Evolutionary conservation across 164 flowering plant species (phyloP).

Genomic region (Akebia trifoliata): DNA sequence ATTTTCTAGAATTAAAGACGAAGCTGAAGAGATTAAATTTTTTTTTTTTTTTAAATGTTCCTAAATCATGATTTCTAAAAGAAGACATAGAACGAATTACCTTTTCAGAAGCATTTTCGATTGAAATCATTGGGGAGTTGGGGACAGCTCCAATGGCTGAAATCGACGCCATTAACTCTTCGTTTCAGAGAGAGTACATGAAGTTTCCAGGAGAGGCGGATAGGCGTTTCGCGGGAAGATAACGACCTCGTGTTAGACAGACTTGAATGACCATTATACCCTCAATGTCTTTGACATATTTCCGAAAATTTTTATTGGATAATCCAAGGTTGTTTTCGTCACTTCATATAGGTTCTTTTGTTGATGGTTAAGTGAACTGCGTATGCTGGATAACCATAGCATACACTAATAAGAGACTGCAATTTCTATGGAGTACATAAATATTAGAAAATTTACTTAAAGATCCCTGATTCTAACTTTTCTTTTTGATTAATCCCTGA

Average conservation of each 20-base stretch:
- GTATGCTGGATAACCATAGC: too few species aligned
- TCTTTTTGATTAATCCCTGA: too few species aligned
- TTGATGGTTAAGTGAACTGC: too few species aligned
- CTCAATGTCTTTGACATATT: neutral
- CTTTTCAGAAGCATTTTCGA: constrained; percentile 6
- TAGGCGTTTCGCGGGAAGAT: constrained; percentile 42
- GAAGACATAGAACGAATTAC: too few species aligned
- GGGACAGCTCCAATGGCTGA: constrained; percentile 28
- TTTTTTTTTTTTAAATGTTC: too few species aligned
- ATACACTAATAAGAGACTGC: too few species aligned
- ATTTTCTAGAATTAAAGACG: neutral
- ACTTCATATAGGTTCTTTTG: neutral
- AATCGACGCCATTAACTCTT: constrained; percentile 31
- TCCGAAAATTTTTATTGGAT: neutral
- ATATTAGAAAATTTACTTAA: too few species aligned
- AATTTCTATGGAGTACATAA: too few species aligned
- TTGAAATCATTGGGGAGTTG: neutral
- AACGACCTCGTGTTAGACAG: constrained; percentile 21
- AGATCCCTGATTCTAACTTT: too few species aligned
- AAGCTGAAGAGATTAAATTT: neutral
- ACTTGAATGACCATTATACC: constrained; percentile 2
- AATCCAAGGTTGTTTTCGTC: neutral
- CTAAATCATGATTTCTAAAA: too few species aligned
- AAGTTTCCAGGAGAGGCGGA: constrained; percentile 9
- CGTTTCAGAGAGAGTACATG: constrained; percentile 6